phyloP scores from a whole-genome alignment of 1,284 basidiomycete species.

The Wallemia mellicola region DNA sequence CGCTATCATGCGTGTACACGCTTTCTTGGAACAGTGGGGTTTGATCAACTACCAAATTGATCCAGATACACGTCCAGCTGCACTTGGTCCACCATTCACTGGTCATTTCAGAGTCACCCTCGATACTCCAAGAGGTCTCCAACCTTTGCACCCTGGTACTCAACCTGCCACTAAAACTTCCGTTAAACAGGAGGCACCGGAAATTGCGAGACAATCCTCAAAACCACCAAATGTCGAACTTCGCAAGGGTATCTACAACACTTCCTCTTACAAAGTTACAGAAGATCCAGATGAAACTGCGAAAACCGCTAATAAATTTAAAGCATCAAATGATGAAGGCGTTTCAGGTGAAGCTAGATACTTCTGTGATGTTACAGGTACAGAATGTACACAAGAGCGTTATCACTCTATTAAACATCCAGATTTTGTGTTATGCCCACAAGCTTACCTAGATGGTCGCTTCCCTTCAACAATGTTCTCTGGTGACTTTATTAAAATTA shows the following conservation, averaged over 20 bases:
- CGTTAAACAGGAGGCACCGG: constrained; percentile 16
- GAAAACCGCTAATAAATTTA: constrained; percentile 23
- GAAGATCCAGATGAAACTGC: constrained; percentile 31
- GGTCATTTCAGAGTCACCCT: constrained; percentile 94
- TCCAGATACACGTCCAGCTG: constrained; percentile 75
- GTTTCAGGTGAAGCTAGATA: constrained; percentile 28
- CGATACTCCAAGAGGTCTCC: constrained; percentile 82
- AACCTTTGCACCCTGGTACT: constrained; percentile 77
- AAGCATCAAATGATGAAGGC: constrained; percentile 19
- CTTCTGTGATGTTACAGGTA: constrained; percentile 76
- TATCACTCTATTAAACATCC: constrained; percentile 87
- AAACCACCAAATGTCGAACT: constrained; percentile 32
- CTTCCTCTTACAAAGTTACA: constrained; percentile 42
- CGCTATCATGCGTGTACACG: constrained; percentile 94
- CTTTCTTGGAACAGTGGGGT: constrained; percentile 96
- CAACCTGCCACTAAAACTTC: constrained; percentile 22
- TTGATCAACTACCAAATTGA: constrained; percentile 98
- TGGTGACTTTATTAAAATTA: constrained; percentile 84
- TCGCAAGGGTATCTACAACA: constrained; percentile 60
- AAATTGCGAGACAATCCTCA: constrained; percentile 6
- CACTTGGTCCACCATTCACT: constrained; percentile 86
- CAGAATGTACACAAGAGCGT: constrained; percentile 59
- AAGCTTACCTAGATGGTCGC: constrained; percentile 82
- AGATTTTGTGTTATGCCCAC: constrained; percentile 46
- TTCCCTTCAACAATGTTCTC: constrained; percentile 91